These are phyloP conservation scores for Tetrahymena elliotti DNA, from an alignment of 73 alveolate species.

Conservation along the genomic window DNA sequence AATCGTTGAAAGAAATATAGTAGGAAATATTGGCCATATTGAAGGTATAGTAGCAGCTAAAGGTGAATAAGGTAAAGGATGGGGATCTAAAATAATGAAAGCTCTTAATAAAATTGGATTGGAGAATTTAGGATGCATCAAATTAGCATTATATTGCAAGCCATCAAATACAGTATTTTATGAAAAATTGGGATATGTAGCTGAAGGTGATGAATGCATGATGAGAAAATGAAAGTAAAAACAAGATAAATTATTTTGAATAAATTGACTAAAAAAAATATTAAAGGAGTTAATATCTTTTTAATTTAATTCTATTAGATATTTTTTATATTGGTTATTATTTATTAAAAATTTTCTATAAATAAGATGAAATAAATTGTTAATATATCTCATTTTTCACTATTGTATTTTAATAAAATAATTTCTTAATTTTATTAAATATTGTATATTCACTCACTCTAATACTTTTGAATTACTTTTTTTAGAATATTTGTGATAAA, in stretches of 20 bases:
- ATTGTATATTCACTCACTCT: no score
- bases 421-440: no score
- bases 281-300: not conserved
- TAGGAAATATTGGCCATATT: not conserved
- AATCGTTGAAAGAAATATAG: not conserved
- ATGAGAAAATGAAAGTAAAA: not conserved
- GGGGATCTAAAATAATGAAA: not conserved
- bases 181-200: not conserved
- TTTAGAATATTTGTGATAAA: no score
- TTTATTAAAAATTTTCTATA: no score
- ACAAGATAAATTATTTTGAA: not conserved
- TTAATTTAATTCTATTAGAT: not conserved
- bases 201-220: not conserved
- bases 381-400: not conserved
- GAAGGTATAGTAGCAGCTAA: not conserved
- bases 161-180: not conserved
- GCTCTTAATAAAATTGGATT: not conserved
- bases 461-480: no score
- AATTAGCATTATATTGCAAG: not conserved
- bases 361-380: no score
- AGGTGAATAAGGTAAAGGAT: not conserved
- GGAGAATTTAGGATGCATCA: not conserved
- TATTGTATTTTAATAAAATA: no score
- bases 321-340: no score
- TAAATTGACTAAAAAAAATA: not conserved